phyloP scores from a whole-genome alignment of 768 basidiomycete genomes.

The Naganishia onofrii region DNA sequence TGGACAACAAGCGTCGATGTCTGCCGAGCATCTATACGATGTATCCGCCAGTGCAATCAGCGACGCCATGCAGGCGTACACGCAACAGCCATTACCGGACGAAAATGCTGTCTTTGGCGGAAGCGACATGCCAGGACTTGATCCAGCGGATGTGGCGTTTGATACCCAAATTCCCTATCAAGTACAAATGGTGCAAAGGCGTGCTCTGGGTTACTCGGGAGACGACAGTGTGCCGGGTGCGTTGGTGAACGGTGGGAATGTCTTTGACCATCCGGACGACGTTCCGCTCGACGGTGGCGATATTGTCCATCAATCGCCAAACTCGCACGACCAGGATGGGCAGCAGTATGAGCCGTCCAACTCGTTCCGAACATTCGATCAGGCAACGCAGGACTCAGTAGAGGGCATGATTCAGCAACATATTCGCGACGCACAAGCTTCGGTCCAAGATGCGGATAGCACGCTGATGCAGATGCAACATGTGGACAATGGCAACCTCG shows the following conservation, averaged over 20 bases:
- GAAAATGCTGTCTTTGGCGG: constrained; percentile 14
- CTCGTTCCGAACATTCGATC: neutral
- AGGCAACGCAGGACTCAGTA: constrained; percentile 14
- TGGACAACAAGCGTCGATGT: neutral
- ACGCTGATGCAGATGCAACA: constrained; percentile 8
- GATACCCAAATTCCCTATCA: constrained; percentile 32
- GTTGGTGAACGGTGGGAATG: constrained; percentile 10
- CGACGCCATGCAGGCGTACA: constrained; percentile 5
- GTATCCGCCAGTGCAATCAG: constrained; percentile 4
- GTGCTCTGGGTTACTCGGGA: neutral
- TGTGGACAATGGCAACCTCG: neutral
- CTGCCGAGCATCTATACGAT: constrained; percentile 10
- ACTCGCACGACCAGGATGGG: neutral
- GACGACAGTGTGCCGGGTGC: constrained; percentile 5
- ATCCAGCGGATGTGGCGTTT: constrained; percentile 23
- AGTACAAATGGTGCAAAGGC: constrained; percentile 27
- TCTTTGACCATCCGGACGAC: constrained; percentile 12
- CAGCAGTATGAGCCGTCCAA: neutral
- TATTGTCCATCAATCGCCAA: neutral
- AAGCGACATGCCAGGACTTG: constrained; percentile 1
- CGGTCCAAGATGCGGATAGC: neutral
- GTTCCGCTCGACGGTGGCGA: neutral
- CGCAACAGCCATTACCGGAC: constrained; percentile 7
- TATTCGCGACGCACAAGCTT: constrained; percentile 5
- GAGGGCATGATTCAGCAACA: constrained; percentile 15